Evolutionary conservation across 2,329 filamentous ascomycete species (phyloP), one percentile per base, ranked within the genome.

Genomic region (Cladophialophora immunda): DNA sequence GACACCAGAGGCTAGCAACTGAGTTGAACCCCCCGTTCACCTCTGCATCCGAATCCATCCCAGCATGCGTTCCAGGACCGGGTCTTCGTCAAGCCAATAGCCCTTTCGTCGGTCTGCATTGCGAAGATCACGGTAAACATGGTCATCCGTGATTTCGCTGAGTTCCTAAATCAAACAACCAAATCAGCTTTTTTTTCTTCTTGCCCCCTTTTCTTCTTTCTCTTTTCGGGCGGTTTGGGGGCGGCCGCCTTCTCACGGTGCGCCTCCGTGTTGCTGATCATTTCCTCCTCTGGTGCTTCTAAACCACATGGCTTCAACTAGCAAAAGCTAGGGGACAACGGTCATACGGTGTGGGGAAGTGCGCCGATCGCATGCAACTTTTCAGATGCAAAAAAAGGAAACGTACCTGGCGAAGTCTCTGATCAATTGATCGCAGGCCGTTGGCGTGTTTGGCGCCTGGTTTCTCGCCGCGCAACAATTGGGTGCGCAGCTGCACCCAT

Each of bases 71-170:
- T 80, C 78, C 65, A 89, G 77, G 7, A 84, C 80, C 3, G 87
- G 87, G 73, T 89, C 87, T 68, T 90, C 87, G 41, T 79, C 78
- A 53, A 89, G 78, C 87, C 87, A 90, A 77, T 88, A 87, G 45
- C 85, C 84, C 69, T 86, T 85, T 50, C 83, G 78, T 52, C 79
- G 73, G 73, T 89, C 87, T 47, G 85, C 82, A 29, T 81, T 78
- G 68, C 84, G 83, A 19, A 89, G 81, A 32, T 85, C 84, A 64
- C 82, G 80, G 59, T 86, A 80, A 56, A 89, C 84, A 69, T 85
- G 79, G 54, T 82, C 79, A 70, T 89, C 86, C 15, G 86, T 88
- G 68, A 89, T 81, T 29, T 81, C 80, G 15, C 81, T 78, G 53
- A 89, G 78, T 75, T 89, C 87, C 84, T 89, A 57, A 50, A 47